These are phyloP conservation scores for Grosmannia serpens DNA, from an alignment of 2,329 filamentous ascomycete genomes.

Conservation along the genomic window DNA sequence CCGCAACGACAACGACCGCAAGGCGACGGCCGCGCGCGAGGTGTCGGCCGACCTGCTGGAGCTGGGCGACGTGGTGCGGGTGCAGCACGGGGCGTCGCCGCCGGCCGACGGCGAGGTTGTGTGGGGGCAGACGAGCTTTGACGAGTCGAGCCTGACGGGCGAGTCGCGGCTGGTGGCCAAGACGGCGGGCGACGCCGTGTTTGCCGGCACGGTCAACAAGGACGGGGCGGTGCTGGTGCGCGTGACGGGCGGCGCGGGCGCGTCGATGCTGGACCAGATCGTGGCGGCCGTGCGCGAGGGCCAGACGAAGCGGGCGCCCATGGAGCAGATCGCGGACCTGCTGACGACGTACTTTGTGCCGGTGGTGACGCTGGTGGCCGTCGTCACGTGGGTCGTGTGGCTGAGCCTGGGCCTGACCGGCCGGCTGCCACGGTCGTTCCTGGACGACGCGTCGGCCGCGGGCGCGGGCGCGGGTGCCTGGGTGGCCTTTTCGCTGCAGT, in stretches of 20 bases:
- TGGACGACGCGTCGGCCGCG: slow-evolving; percentile 30
- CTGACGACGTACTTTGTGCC: slow-evolving; percentile 71
- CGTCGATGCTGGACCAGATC: slow-evolving; percentile 71
- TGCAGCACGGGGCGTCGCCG: slow-evolving; percentile 71
- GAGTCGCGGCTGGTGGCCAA: slow-evolving; percentile 61
- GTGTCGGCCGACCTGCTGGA: slow-evolving; percentile 61
- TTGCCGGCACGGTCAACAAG: slow-evolving; percentile 65
- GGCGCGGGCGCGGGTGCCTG: slow-evolving; percentile 52
- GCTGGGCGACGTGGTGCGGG: slow-evolving; percentile 59
- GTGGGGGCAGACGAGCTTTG: slow-evolving; percentile 56
- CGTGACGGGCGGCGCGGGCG: slow-evolving; percentile 53
- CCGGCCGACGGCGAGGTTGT: slow-evolving; percentile 67
- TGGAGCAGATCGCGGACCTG: slow-evolving; percentile 62
- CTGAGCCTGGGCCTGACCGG: slow-evolving; percentile 50
- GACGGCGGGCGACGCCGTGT: slow-evolving; percentile 49
- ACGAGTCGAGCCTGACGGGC: slow-evolving; percentile 83
- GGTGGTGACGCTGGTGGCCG: slow-evolving; percentile 55
- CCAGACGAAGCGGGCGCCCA: slow-evolving; percentile 62
- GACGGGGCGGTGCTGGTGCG: slow-evolving; percentile 48
- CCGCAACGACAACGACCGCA: not conserved
- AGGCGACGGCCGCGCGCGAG: slow-evolving; percentile 3
- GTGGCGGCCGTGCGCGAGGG: slow-evolving; percentile 67
- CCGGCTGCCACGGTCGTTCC: slow-evolving; percentile 42
- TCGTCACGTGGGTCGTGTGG: slow-evolving; percentile 64
- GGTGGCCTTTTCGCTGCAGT: slow-evolving; percentile 65